Evolutionary conservation across 495 filamentous ascomycete genomes (phyloP), one percentile per base, ranked within the genome.

Genomic region (Aspergillus avenaceus): DNA sequence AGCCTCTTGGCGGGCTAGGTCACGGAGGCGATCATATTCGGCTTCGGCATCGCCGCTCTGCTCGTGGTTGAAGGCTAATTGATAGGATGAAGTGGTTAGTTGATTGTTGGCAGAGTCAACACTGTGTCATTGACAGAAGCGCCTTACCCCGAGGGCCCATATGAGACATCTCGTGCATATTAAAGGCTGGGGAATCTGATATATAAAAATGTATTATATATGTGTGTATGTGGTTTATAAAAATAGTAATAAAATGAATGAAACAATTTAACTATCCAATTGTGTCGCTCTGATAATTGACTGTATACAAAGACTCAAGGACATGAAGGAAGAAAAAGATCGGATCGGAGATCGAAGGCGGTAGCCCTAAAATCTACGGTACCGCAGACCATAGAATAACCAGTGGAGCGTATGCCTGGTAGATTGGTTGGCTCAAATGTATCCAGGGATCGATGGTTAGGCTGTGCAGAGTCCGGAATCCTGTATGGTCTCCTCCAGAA

Each of bases 11-110:
- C 84, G 82, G 9, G 92, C 93, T 19, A 95, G 83, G 50, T 81
- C 80, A 52, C 93, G 90, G 8, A 97, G 80, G 26, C 89, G 90
- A 59, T 97, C 90, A 71, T 97, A 98, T 71, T 97, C 91, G 50
- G 77, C 77, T 70, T 97, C 91, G 34, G 84, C 78, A 49, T 83
- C 76, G 52, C 62, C 60, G 66, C 76, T 83, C 47, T 81, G 74
- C 12, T 71, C 72, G 71, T 91, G 88, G 70, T 90, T 91, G 82
- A 93, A 92, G 72, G 87, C 91, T 95, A n/a, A 59, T 46, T 23
- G 18, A n/a, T 25, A 13, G 37, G 5, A 8, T 2, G 25, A n/a
- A 22, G 7, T 12, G 40, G 48, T 46, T 46, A 27, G 48, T 37
- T 18, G 21, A 42, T 11, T n/a, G 21, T 45, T 37, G 46, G 52